Evolutionary conservation across 2,329 filamentous ascomycete genomes (phyloP).

Genomic region (Ceratocystis huliohia): DNA sequence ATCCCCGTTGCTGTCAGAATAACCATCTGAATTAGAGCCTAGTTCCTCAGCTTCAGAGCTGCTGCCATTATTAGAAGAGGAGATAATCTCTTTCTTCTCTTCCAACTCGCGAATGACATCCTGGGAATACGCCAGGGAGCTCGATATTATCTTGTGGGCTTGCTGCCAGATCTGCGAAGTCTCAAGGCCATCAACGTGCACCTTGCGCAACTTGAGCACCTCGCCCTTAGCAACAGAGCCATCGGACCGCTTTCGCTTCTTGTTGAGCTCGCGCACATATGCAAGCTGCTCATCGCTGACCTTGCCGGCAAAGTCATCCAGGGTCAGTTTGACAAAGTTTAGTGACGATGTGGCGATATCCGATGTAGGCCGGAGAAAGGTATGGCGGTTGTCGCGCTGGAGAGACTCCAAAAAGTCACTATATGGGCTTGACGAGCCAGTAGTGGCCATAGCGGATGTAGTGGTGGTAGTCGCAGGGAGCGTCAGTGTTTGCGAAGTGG

Average conservation of each 20-base stretch:
- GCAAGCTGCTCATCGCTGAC: conserved; percentile 60
- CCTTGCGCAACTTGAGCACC: conserved; percentile 62
- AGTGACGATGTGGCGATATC: conserved; percentile 57
- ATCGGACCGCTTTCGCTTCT: conserved; percentile 62
- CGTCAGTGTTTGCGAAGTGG: conserved; percentile 51
- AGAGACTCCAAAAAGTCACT: conserved; percentile 45
- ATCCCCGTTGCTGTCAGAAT: conserved; percentile 28
- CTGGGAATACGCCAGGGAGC: conserved; percentile 39
- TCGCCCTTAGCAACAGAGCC: conserved; percentile 34
- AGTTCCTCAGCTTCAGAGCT: conserved; percentile 27
- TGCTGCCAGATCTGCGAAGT: conserved; percentile 91
- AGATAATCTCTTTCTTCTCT: conserved; percentile 36
- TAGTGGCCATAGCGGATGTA: conserved; percentile 28
- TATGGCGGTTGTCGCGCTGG: conserved; percentile 48
- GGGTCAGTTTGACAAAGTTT: conserved; percentile 61
- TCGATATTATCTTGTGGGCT: conserved; percentile 63
- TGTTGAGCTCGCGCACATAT: conserved; percentile 53
- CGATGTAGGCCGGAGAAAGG: conserved; percentile 61
- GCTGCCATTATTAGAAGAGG: conserved; percentile 22
- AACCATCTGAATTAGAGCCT: conserved; percentile 26
- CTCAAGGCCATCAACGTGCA: conserved; percentile 79
- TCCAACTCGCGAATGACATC: conserved; percentile 38
- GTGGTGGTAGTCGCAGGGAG: conserved; percentile 33
- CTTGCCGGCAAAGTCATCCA: conserved; percentile 64
- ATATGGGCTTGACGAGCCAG: conserved; percentile 28